Conservation (phyloP, 257 asterid species). For the Nicotiana undulata region DNA sequence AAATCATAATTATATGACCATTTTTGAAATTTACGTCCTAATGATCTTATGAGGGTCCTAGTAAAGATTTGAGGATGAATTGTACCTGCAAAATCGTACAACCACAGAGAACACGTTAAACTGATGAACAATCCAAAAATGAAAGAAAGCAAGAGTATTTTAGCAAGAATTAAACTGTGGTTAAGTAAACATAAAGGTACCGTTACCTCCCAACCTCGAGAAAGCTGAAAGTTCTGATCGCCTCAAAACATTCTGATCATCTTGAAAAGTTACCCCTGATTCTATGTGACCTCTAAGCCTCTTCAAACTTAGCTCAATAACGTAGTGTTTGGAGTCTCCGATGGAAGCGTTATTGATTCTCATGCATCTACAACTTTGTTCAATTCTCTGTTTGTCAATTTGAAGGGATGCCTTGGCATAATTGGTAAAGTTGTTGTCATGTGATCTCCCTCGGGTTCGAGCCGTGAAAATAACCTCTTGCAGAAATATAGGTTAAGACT, state of each 20-base stretch:
- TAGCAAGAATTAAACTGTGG: neutral
- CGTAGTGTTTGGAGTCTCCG: slow-evolving; percentile 30
- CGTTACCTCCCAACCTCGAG: slow-evolving; percentile 51
- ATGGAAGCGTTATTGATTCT: slow-evolving; percentile 22
- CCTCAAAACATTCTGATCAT: slow-evolving; percentile 48
- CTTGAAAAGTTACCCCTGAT: slow-evolving; percentile 33
- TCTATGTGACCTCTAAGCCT: slow-evolving; percentile 51
- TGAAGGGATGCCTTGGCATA: too few relatives aligned
- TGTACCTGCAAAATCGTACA: slow-evolving; percentile 43
- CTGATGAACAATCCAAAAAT: neutral
- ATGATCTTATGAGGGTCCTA: slow-evolving; percentile 19
- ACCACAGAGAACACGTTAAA: slow-evolving; percentile 3
- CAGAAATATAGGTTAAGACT: too few relatives aligned
- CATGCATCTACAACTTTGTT: slow-evolving; percentile 29
- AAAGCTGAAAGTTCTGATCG: slow-evolving; percentile 75
- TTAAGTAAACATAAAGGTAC: neutral
- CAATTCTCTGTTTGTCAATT: slow-evolving; percentile 22
- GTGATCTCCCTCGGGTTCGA: too few relatives aligned
- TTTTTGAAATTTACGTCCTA: too few relatives aligned
- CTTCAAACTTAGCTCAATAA: slow-evolving; percentile 52
- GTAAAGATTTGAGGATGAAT: slow-evolving; percentile 40
- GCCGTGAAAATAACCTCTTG: too few relatives aligned
- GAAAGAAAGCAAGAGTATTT: neutral
- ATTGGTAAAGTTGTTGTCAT: too few relatives aligned
- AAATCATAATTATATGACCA: too few relatives aligned